These are phyloP conservation scores for Penicillium brevicompactum DNA, from an alignment of 2,329 filamentous ascomycete species.

Conservation along the genomic window DNA sequence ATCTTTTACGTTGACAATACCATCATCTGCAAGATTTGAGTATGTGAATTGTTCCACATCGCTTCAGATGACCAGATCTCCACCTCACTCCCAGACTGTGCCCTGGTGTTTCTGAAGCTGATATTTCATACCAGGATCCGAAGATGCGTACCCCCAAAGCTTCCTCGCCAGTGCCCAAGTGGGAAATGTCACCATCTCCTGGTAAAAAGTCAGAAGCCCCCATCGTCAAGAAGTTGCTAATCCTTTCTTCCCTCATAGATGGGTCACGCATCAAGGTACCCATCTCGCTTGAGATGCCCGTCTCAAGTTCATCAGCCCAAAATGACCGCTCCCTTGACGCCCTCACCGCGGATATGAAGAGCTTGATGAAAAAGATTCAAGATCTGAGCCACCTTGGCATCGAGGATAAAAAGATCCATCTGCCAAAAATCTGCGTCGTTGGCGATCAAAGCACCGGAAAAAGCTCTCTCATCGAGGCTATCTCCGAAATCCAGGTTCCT, in stretches of 20 bases:
- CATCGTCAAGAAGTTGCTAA: no score
- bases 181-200: neutral
- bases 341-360: conserved; percentile 38
- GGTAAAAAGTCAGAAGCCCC: neutral
- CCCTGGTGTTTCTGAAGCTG: no score
- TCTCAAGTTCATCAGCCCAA: neutral
- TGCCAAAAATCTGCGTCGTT: conserved; percentile 80
- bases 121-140: no score
- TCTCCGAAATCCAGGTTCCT: conserved; percentile 70
- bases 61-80: no score
- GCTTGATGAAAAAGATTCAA: conserved; percentile 44
- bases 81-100: no score
- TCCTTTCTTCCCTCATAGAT: no score
- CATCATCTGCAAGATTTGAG: no score
- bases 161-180: neutral
- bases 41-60: no score
- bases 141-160: neutral
- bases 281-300: neutral
- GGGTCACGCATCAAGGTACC: neutral
- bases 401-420: conserved; percentile 64
- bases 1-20: no score
- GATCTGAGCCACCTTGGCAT: conserved; percentile 73
- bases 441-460: conserved; percentile 87
- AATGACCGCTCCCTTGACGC: conserved; percentile 5
- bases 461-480: conserved; percentile 65